Evolutionary conservation across 2,329 filamentous ascomycete genomes (phyloP), one percentile per base, ranked within the genome.

Genomic region (Penicillium sp.): DNA sequence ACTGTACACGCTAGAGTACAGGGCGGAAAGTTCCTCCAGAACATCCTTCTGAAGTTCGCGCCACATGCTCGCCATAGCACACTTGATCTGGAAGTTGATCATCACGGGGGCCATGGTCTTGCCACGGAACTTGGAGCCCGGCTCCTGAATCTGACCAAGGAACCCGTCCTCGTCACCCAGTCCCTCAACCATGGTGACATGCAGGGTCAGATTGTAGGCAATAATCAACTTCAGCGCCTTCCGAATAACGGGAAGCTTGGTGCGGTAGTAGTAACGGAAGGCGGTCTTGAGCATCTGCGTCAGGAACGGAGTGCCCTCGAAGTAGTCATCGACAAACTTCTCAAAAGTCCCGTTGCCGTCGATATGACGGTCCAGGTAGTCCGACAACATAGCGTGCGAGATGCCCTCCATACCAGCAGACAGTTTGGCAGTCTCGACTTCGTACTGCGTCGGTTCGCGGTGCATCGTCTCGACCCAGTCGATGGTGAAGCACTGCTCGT

Each of bases 11-110:
- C 91, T 95, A n/a, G 90, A 95, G 81, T 96, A 97, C 13, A 97
- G 81, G 6, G 84, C 78, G 1, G 92, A 96, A 1, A 97, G 82
- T 77, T 97, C 92, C 76, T 95, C 92, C 2, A 97, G 81, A 33
- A 96, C 91, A 64, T 96, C 92, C 78, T 95, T 95, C 73, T 96
- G 92, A 51, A 97, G 80, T 73, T 96, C 92, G 60, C 92, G 91
- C 92, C 92, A 97, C 90, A 96, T 95, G 67, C 95, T 91, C 60
- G 92, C 92, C 76, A 97, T 86, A 48, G 92, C 92, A 66, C 89
- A 94, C 82, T 97, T 97, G 79, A 97, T 91, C 78, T 96, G 90
- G 83, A 96, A 96, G 80, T 96, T 97, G 83, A 97, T 95, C 92
- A 97, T 95, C 69, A 96, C 92, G 11, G 92, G 92, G 14, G 92